Evolutionary conservation across 306 rosid species (phyloP).

Genomic region (Lathyrus oleraceus): DNA sequence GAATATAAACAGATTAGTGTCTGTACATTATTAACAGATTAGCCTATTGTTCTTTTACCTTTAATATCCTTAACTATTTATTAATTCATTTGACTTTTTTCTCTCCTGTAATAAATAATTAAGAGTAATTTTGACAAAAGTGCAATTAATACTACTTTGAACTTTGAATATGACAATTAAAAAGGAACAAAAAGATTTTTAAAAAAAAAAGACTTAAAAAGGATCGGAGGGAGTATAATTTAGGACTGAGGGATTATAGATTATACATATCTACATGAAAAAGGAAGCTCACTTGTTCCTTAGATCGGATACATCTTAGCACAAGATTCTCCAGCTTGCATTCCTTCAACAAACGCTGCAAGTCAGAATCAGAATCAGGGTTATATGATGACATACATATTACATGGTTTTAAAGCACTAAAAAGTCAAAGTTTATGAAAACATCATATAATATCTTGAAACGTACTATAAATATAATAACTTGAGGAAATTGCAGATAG

Average conservation of each 20-base stretch:
- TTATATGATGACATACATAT: conserved; percentile 27
- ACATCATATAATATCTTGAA: conserved; percentile 12
- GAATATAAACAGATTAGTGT: too few relatives aligned
- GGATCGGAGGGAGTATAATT: neutral
- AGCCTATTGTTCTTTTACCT: too few relatives aligned
- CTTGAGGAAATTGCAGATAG: neutral
- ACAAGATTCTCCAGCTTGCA: conserved; percentile 68
- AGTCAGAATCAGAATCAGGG: conserved; percentile 28
- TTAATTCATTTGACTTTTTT: too few relatives aligned
- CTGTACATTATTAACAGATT: too few relatives aligned
- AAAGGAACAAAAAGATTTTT: too few relatives aligned
- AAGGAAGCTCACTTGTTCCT: conserved; percentile 70
- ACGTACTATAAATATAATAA: conserved; percentile 21
- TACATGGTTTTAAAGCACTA: conserved; percentile 20
- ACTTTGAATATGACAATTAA: too few relatives aligned
- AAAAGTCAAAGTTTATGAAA: neutral
- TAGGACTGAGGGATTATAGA: neutral
- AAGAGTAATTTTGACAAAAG: too few relatives aligned
- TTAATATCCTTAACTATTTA: too few relatives aligned
- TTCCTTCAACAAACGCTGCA: conserved; percentile 70
- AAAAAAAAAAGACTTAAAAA: too few relatives aligned
- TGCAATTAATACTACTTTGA: too few relatives aligned
- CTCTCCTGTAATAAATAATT: too few relatives aligned
- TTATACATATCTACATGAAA: conserved; percentile 20
- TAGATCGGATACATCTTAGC: conserved; percentile 70